Base-by-base conservation (phyloP, 305 asterid species). In the Andrographis paniculata region DNA sequence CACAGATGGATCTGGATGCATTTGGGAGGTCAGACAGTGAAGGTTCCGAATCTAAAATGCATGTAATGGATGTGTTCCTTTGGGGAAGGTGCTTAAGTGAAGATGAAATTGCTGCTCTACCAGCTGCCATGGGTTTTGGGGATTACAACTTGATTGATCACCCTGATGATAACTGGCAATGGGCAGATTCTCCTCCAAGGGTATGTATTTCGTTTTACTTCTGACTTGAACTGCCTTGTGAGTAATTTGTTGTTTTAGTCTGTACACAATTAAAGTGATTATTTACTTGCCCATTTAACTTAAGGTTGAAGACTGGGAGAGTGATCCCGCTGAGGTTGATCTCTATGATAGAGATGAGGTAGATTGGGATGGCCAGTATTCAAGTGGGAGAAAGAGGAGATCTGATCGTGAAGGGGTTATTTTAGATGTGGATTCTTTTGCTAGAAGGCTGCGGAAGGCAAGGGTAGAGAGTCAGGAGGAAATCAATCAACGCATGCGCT, bases 21-120 rank as follows among this genome's bases (percentile, higher is more conserved):
- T 92, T 87, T 48, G 99, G 97, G 73, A 81, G 99, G 76, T 87
- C 99, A n/a, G 99, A 92, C 60, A 92, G 99, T 33, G 99, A 87
- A 73, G 95, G 87, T 58, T 66, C 80, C 45, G 99, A 92, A 66
- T 78, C 97, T 45, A 92, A 92, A 75, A 86, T 92, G 95, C 95
- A 79, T 59, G 70, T 92, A 60, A 92, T 92, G 99, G 99, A 92
- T 73, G 79, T 76, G 62, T 81, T 92, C 74, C 82, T 92, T 42
- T 92, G 99, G 99, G 94, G 93, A 72, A 82, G 93, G 71, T 84
- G 94, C 80, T 76, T 92, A 67, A 81, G 60, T 60, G 97, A 92
- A 71, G 99, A 92, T 59, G 99, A 92, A 64, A 82, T 92, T 41
- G 78, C 94, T 54, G 57, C 75, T 61, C 93, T 92, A 45, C 92